A percentile compares a stretch with the other conserved stretches of the same genome.
Conservation (phyloP, 2,329 filamentous ascomycete genomes). For the Pochonia chlamydosporia region DNA sequence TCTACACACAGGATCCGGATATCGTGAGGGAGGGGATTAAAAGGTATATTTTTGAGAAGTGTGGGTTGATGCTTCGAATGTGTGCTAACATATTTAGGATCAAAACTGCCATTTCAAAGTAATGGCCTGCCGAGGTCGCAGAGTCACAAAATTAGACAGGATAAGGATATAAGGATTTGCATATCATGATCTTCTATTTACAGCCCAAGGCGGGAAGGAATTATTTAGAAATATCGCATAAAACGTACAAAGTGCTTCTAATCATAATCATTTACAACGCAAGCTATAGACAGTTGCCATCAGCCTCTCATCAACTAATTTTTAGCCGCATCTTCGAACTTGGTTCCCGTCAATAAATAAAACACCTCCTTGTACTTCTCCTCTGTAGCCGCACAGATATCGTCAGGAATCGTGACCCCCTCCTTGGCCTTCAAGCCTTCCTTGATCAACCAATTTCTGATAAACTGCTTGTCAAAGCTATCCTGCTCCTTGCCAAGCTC, state of each 20-base stretch:
- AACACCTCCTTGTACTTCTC: constrained; percentile 15
- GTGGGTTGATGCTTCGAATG: background rate
- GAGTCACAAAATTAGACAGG: background rate
- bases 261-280: background rate
- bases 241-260: background rate
- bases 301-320: constrained; percentile 1
- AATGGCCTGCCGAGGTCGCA: background rate
- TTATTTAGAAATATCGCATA: background rate
- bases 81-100: constrained; percentile 1
- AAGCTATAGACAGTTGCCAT: background rate
- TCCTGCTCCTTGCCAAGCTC: constrained; percentile 68
- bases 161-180: too few relatives aligned
- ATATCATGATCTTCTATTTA: background rate
- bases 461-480: constrained; percentile 83
- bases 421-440: constrained; percentile 54
- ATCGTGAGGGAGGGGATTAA: constrained; percentile 30
- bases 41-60: constrained; percentile 18
- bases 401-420: constrained; percentile 54
- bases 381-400: constrained; percentile 27
- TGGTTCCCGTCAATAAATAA: constrained; percentile 54
- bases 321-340: constrained; percentile 27
- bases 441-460: constrained; percentile 74
- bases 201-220: background rate
- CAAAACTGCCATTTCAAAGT: constrained; percentile 7
- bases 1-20: constrained; percentile 38